Base-by-base conservation (phyloP, 2,329 filamentous ascomycete genomes). In the Aspergillus luchuensis region DNA sequence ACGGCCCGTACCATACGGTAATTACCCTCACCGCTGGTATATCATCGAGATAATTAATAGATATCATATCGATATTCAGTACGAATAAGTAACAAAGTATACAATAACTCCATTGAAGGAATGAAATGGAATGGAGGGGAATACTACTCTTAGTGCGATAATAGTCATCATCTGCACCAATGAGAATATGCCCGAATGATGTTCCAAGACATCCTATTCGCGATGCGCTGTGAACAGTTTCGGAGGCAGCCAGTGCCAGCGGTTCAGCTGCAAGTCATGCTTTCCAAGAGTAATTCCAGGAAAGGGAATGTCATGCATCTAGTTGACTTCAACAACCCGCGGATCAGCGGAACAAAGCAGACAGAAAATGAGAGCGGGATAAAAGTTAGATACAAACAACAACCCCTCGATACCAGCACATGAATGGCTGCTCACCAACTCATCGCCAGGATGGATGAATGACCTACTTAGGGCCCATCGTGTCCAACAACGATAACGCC, bases 1-100 rank as follows among this genome's bases (percentile, higher is more conserved):
- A 21, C 43, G 28, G 54, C 43, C 7, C 17, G 61, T 63, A 61
- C 49, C 45, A 33, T 57, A 60, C 52, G 48, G 58, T 63, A 58
- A 61, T 45, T 30, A 33, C 25, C 5, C 54, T 60, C 57, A 57
- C 56, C 61, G 55, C 61, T 58, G 57, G 19, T 36, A 36, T 10
- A 47, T 1, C 19, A 23, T 13, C 19, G 10, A 45, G 41, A 30
- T 11, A 30, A 11, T 28, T 11, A 30, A 11, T 28, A 8, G 25
- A 28, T 8, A 28, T 28, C 25, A 8, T 28, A 28, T 30, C 28
- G 8, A 10, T 30, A 5, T 30, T 4, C 0, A 0, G 28, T 28
- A 28, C 25, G 7, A 28, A 28, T 28, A 8, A 8, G 25, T 28
- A 28, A 8, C 7, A 28, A 28, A 28, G 25, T 28, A 28, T 19